Base-by-base conservation (phyloP, 2,329 filamentous ascomycete genomes). In the Nigrospora osmanthi region DNA sequence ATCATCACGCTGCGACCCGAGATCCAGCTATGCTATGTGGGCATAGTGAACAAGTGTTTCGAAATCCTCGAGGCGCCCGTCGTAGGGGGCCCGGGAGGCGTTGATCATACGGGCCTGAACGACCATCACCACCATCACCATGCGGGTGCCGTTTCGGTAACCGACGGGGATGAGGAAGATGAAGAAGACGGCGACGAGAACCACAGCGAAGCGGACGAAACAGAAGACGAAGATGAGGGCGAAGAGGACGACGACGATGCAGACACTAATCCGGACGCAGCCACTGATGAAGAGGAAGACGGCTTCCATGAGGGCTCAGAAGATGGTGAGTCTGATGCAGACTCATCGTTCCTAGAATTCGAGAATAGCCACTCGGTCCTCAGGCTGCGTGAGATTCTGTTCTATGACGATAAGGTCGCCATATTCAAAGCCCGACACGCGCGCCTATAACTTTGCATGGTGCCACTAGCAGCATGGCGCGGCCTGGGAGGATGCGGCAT, bases 391-490 rank as follows among this genome's bases (percentile, higher is more conserved):
- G 86, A 91, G 68, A 91, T 93, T 51, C 64, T 90, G 50, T 91
- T 89, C 63, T 90, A 89, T 56, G 87, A 91, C 60, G 87, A 91
- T 60, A 87, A 88, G 63, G 80, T 89, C 43, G 81, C 84, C 28
- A 83, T 91, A 47, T 91, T 91, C 67, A 86, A 84, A 61, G 84
- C 85, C 31, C 76, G 87, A 48, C 82, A 87, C 63, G 81, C 34
- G 9, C 40, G 40, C 19, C 33, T 42, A 15, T 42, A n/a, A 42
- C 15, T 5, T 9, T 33, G 16, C 7, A 28, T 28, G 23, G 23
- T 28, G 23, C 23, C 23, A 28, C 7, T 28, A 7, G 23, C 23
- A 28, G 23, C 9, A 28, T 28, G 23, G 23, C 23, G 10, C 10
- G 23, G 23, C 2, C 23, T 28, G 4, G 23, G 23, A 10, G 23